These are phyloP conservation scores for Vitellaria paradoxa DNA, from an alignment of 179 eudicot species.

Conservation along the genomic window DNA sequence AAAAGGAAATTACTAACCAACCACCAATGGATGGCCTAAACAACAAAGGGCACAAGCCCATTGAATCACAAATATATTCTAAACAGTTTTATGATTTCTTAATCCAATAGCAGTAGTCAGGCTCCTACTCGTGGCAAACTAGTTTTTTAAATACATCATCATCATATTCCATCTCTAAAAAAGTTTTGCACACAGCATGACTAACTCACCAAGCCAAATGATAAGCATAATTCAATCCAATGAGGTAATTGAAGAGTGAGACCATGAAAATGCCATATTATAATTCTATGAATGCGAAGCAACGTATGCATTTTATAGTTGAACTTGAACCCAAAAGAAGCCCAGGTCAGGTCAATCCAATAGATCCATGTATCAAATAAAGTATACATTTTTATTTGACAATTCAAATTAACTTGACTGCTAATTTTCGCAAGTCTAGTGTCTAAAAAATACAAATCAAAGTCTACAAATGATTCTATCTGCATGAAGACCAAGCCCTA, in stretches of 20 bases:
- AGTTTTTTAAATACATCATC: background rate
- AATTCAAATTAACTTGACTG: background rate
- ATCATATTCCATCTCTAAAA: background rate
- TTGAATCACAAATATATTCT: background rate
- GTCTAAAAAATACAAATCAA: background rate
- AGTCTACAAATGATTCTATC: background rate
- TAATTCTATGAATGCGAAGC: background rate
- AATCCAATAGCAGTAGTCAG: background rate
- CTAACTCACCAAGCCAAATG: conserved; percentile 5
- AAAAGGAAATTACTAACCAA: background rate
- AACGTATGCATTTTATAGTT: too few species aligned
- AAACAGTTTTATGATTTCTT: background rate
- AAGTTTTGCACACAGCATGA: conserved; percentile 2
- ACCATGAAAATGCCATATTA: conserved; percentile 5
- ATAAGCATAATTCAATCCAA: background rate
- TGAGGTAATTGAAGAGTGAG: conserved; percentile 8
- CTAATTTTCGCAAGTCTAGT: background rate
- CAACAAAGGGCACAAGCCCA: background rate
- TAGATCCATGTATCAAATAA: background rate
- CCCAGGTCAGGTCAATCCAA: background rate
- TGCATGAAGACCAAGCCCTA: background rate
- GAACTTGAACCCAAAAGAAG: background rate
- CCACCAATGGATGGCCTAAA: conserved; percentile 3
- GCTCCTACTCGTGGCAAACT: background rate
- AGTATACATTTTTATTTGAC: background rate